phyloP scores from a whole-genome alignment of 495 filamentous ascomycete species.

The Penicillium lagena region DNA sequence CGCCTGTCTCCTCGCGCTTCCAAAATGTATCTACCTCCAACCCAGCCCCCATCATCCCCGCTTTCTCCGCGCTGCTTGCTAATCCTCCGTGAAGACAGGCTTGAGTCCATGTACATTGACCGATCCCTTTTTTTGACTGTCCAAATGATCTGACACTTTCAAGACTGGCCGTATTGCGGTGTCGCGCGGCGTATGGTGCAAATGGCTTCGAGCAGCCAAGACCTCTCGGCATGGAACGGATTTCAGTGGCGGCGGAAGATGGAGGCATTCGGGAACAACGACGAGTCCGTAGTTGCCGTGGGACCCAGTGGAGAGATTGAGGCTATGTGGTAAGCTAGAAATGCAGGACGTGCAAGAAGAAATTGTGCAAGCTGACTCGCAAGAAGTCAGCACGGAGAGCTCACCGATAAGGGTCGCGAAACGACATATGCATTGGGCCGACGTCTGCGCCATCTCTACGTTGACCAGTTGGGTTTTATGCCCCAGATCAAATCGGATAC shows the following conservation, averaged over 20 bases:
- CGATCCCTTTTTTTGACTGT: too few species aligned
- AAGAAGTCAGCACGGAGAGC: constrained; percentile 66
- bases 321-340: constrained; percentile 53
- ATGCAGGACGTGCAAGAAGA: neutral
- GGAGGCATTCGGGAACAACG: constrained; percentile 70
- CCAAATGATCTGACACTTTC: too few species aligned
- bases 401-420: constrained; percentile 80
- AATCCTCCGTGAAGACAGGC: constrained; percentile 50
- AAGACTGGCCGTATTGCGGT: constrained; percentile 89
- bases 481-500: constrained; percentile 57
- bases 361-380: constrained; percentile 7
- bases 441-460: constrained; percentile 76
- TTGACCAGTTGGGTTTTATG: constrained; percentile 82
- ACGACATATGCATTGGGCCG: constrained; percentile 77
- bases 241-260: constrained; percentile 74
- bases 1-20: constrained; percentile 80
- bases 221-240: constrained; percentile 54
- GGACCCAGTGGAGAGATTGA: constrained; percentile 68
- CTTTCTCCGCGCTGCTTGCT: constrained; percentile 13
- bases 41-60: constrained; percentile 2
- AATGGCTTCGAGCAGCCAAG: constrained; percentile 54
- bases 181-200: constrained; percentile 66
- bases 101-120: constrained; percentile 54
- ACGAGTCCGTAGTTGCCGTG: constrained; percentile 59
- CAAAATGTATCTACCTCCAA: constrained; percentile 54